Evolutionary conservation across 768 basidiomycete genomes (phyloP).

Genomic region (Lactarius evosmus): DNA sequence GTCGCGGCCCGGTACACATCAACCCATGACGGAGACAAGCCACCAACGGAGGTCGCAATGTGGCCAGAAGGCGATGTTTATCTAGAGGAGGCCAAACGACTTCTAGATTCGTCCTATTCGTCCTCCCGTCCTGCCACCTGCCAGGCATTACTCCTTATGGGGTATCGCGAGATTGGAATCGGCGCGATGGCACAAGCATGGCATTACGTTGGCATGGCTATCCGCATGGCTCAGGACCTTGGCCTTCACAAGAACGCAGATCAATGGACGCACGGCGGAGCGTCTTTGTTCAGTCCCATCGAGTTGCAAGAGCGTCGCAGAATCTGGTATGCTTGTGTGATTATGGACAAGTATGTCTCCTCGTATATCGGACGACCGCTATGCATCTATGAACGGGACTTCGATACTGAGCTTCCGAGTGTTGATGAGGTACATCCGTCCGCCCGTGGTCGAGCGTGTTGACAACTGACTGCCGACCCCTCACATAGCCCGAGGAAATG

Average conservation of each 20-base stretch:
- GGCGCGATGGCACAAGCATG: slow-evolving; percentile 88
- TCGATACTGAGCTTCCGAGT: slow-evolving; percentile 65
- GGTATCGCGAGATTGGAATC: slow-evolving; percentile 83
- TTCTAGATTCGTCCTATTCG: slow-evolving; percentile 66
- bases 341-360: slow-evolving; percentile 78
- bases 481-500: slow-evolving; percentile 56
- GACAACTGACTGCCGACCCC: slow-evolving; percentile 1
- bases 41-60: slow-evolving; percentile 57
- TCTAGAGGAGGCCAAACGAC: slow-evolving; percentile 59
- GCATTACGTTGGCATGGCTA: slow-evolving; percentile 83
- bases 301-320: slow-evolving; percentile 69
- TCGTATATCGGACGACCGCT: slow-evolving; percentile 77
- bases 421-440: slow-evolving; percentile 50
- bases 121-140: slow-evolving; percentile 71
- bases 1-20: slow-evolving; percentile 70
- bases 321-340: slow-evolving; percentile 76
- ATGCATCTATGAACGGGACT: slow-evolving; percentile 71
- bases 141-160: slow-evolving; percentile 76
- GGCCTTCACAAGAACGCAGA: slow-evolving; percentile 82
- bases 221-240: slow-evolving; percentile 89
- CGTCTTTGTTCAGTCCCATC: slow-evolving; percentile 50
- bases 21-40: slow-evolving; percentile 30
- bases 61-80: slow-evolving; percentile 79
- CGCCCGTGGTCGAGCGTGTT: not conserved
- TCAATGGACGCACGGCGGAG: slow-evolving; percentile 63